phyloP scores from a whole-genome alignment of 331 rosid species.

The Acacia concinna region DNA sequence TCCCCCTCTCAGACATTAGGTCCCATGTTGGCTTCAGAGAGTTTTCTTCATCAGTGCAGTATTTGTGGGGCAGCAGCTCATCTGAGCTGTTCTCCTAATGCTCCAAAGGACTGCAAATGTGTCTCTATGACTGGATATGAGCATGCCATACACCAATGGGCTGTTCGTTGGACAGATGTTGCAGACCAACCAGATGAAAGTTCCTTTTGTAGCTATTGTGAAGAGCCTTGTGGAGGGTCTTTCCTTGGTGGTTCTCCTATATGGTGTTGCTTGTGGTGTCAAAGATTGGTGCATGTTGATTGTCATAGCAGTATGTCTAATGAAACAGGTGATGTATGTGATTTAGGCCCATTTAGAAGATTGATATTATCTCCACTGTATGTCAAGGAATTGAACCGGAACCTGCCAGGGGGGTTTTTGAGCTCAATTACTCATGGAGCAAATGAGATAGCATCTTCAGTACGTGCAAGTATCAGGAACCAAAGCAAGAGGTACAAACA shows the following conservation, averaged over 20 bases:
- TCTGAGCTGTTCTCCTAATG: constrained; percentile 76
- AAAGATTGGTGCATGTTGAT: constrained; percentile 89
- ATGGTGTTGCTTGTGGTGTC: constrained; percentile 99
- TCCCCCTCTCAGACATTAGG: constrained; percentile 86
- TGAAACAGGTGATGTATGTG: constrained; percentile 93
- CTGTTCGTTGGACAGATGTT: constrained; percentile 92
- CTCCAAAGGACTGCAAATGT: constrained; percentile 93
- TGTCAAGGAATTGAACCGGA: constrained; percentile 66
- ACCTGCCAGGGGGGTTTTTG: constrained; percentile 66
- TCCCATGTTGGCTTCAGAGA: constrained; percentile 74
- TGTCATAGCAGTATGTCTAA: constrained; percentile 78
- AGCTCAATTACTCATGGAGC: constrained; percentile 97
- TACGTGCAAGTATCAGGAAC: constrained; percentile 86
- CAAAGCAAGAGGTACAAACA: constrained; percentile 84
- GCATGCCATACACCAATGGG: constrained; percentile 89
- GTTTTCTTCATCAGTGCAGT: constrained; percentile 75
- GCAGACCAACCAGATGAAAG: constrained; percentile 86
- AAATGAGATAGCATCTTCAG: constrained; percentile 92
- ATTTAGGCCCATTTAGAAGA: constrained; percentile 85
- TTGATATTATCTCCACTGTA: constrained; percentile 80
- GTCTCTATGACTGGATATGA: constrained; percentile 88
- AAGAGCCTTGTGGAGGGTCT: constrained; percentile 90
- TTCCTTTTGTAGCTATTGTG: constrained; percentile 87
- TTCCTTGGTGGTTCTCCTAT: constrained; percentile 98
- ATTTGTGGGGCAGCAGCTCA: constrained; percentile 92